Base-by-base conservation (phyloP, 345 rosid species). In the Salix koriyanagi region DNA sequence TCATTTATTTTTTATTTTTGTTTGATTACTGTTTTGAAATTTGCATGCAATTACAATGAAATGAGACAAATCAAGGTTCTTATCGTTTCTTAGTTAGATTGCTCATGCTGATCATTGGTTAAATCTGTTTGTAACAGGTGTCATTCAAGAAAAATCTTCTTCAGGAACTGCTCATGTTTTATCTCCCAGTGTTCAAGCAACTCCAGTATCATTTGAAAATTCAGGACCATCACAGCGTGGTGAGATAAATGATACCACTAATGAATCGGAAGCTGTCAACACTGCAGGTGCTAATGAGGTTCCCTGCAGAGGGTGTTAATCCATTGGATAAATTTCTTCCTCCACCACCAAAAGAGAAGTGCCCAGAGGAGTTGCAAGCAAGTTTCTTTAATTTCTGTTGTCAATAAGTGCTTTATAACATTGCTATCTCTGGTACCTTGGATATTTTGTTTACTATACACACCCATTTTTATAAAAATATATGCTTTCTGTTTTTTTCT, bases 311-410 rank as follows among this genome's bases (percentile, higher is more conserved):
- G 25, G 82, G 80, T 71, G 83, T 36, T 26, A 89, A 91, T 86
- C 87, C 87, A 36, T 85, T 94, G 79, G 91, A 92, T 82, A 86
- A 84, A 76, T 96, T 96, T 84, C 91, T 96, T 30, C 95, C 90
- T 0, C 86, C 87, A 0, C 87, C 87, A 26, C 94, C 95, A 15
- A 84, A 68, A 71, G 87, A 79, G 21, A 90, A 82, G 81, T 93
- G 95, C 86, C 89, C 98, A 1, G 90, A 86, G 81, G 97, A 94
- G 77, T 84, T 94, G 39, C 98, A 92, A 84, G 99, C 94, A 83
- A 86, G 91, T 79, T 73, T 26, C 54, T 56, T 68, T 52, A 5
- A 16, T 6, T 46, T 69, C 41, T 65, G 2, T 46, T 69, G 48
- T 32, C 46, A 41, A n/a, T 54, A 19, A 65, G 48, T 36, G 50